These are phyloP conservation scores for Thuja plicata DNA, from an alignment of 83 land plant genomes.

Conservation along the genomic window DNA sequence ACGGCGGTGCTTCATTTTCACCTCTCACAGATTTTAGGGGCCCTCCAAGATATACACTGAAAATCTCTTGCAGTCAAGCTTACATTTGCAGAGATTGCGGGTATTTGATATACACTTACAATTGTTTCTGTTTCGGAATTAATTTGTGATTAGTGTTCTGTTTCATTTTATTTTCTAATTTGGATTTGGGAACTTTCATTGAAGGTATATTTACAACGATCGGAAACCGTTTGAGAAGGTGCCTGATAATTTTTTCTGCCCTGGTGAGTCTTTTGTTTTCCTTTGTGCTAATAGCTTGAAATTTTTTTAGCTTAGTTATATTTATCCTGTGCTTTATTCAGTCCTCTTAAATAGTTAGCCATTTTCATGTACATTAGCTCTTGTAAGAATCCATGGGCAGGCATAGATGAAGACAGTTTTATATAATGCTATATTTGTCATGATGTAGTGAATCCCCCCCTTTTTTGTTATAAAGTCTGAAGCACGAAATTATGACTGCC, in stretches of 20 bases:
- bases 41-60: slow-evolving; percentile 48
- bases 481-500: background rate
- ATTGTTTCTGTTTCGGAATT: background rate
- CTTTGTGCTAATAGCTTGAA: background rate
- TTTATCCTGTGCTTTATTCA: background rate
- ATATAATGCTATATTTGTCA: background rate
- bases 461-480: background rate
- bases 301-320: background rate
- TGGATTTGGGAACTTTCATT: slow-evolving; percentile 6
- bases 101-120: slow-evolving; percentile 20
- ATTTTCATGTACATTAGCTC: background rate
- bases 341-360: background rate
- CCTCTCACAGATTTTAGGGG: slow-evolving; percentile 21
- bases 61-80: slow-evolving; percentile 64
- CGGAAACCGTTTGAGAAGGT: slow-evolving; percentile 76
- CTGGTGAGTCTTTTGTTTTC: slow-evolving; percentile 40
- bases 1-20: slow-evolving; percentile 35
- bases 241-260: slow-evolving; percentile 72
- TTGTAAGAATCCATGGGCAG: background rate
- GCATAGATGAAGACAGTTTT: background rate
- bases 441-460: background rate
- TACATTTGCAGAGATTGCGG: slow-evolving; percentile 86
- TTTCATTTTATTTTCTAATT: background rate
- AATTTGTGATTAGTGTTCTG: background rate
- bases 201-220: slow-evolving; percentile 80